Evolutionary conservation across 108 stramenopile genomes (phyloP), one percentile per base, ranked within the genome.

Genomic region (Skeletonema potamos): DNA sequence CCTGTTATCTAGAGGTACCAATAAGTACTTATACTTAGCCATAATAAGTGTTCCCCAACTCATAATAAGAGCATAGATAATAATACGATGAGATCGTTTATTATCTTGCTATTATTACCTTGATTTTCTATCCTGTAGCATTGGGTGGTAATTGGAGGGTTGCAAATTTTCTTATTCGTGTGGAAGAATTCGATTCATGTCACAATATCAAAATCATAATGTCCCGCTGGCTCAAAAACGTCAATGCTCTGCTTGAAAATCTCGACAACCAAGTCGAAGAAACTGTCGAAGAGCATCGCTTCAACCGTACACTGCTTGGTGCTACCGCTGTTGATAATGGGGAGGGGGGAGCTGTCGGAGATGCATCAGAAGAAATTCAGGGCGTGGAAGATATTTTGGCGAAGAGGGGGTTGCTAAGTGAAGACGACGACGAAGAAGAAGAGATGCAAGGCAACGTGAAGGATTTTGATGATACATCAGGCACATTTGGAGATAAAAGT

Each of bases 221-320:
- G 89, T 91, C 92, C 10, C 70, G 88, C 20, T 94, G 93, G 93
- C 73, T 94, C 44, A 64, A 79, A 54, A 83, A 83, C 62, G 90
- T 94, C 15, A 89, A 89, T 60, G 88, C 75, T 68, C 75, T 94
- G 39, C 82, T 94, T 71, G 93, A 94, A 66, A 89, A 81, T 37
- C 76, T 92, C 48, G 93, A 92, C 75, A 86, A 74, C 17, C 79
- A 76, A 51, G 89, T 86, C 27, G 92, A 87, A 82, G 85, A 78
- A 43, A 89, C 82, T 11, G 86, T 86, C n/a, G 89, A 85, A 64
- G 82, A 84, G 28, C 74, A 59, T 43, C 37, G 32, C 6, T 69
- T 36, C 68, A 63, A 75, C 36, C 28, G 24, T 44, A 30, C 39
- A n/a, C 39, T n/a, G n/a, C n/a, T 41, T 15, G 15, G 15, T 22